Base-by-base conservation (phyloP, 2,329 filamentous ascomycete species). In the Davidsoniella neocaledoniae region DNA sequence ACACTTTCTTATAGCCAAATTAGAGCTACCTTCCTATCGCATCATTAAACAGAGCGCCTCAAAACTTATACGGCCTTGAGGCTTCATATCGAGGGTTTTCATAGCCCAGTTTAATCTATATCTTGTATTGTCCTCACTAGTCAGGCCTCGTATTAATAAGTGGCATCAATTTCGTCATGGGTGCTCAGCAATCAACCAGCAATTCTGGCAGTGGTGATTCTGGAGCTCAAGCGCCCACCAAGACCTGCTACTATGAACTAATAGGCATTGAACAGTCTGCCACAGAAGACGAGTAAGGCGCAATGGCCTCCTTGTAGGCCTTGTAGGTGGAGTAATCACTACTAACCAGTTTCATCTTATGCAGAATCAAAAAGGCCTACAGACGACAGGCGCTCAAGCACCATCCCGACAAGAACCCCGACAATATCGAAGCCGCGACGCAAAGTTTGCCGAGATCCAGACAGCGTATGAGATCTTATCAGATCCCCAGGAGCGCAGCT, bases 391-490 rank as follows among this genome's bases (percentile, higher is more conserved):
- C 91, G 1, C 76, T 98, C 45, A 87, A 95, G 63, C 72, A 96
- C 8, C 91, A 98, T 62, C 91, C 91, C 0, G 91, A 98, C 65
- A 83, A 88, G 57, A 98, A 98, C 64, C 81, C 83, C 62, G 81
- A 84, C 58, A 81, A 95, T 60, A 80, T 83, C 54, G 86, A 93
- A 59, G 76, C 79, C 55, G 81, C 90, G 2, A 98, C 91, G 1
- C 76, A 72, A 56, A 81, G 48, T 98, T 98, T 62, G 87, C 91
- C 46, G 87, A 95, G 61, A 74, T 96, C 25, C 90, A 95, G 63
- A 76, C 87, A 36, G 91, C 91, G 43, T 94, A 98, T 62, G 86
- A 96, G 63, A 78, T 98, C n/a, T 75, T 98, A 1, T 94, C 88
- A 1, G 91, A 98, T 62, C 80, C 87, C 9, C 90, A 98, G 62